Evolutionary conservation across 306 rosid species (phyloP).

Genomic region (Cucumis sativus): Cucumber_9930_V3 NC_026657.2:8418501-8419000

Average conservation of each 20-base stretch:
- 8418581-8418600: slow-evolving; percentile 80
- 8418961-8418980: slow-evolving; percentile 43
- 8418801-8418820: not conserved
- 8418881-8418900: not conserved
- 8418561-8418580: slow-evolving; percentile 76
- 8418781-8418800: not conserved
- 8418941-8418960: slow-evolving; percentile 46
- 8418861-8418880: not conserved
- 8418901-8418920: slow-evolving; percentile 42
- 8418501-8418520: slow-evolving; percentile 72
- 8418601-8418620: slow-evolving; percentile 63
- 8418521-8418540: slow-evolving; percentile 72
- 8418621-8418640: not conserved
- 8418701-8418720: too few species aligned
- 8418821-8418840: not conserved
- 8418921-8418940: slow-evolving; percentile 63
- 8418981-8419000: slow-evolving; percentile 67
- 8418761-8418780: not conserved
- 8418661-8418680: not conserved
- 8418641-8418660: not conserved
- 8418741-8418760: not conserved
- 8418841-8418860: not conserved
- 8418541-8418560: slow-evolving; percentile 77
- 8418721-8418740: not conserved
- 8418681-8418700: not conserved